Base-by-base conservation (phyloP, 371 early-diverging fungal species). In the Mortierella sp. region DNA sequence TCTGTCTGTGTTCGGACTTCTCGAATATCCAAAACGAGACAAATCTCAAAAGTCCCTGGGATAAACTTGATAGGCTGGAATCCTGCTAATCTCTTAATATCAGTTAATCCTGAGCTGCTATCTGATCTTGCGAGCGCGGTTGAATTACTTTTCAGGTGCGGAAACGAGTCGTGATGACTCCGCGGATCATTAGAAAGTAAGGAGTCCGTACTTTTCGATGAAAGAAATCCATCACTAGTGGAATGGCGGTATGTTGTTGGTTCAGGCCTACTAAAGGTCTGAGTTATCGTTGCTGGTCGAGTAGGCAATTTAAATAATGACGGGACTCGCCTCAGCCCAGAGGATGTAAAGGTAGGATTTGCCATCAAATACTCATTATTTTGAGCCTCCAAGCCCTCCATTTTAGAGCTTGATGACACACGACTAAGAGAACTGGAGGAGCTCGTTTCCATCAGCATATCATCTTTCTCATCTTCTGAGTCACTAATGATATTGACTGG, bases 1-100 rank as follows among this genome's bases (percentile, higher is more conserved):
- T 97, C 94, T 3, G 74, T 75, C 16, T 76, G 78, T 33, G 83
- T 86, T 58, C 89, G 90, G 43, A 96, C 88, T 83, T 98, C 98
- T 13, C 98, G 93, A 45, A 72, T 90, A 82, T 98, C 98, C 1
- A 98, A 74, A 0, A 97, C 67, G 21, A 96, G 80, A 11, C 90
- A 70, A 10, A 97, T 86, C 13, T 97, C 95, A 76, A 91, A 96
- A 16, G 87, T 76, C 8, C 88, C 89, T 2, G 92, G 90, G 3
- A 57, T 70, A 32, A 86, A 83, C 1, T 67, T 45, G 16, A 79
- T 48, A 0, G 77, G 74, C 45, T 62, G 52, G 10, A 77, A 83
- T 6, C 10, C 57, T 7, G 69, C 74, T 3, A 77, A 58, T 3
- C 50, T 22, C n/a, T 67, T 67, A 36, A 83, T 69, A 15, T 53